A percentile compares a stretch with the other conserved stretches of the same genome.
These are phyloP conservation scores for Anaeromyces robustus DNA, from an alignment of 192 early-diverging fungal genomes.

Conservation along the genomic window DNA sequence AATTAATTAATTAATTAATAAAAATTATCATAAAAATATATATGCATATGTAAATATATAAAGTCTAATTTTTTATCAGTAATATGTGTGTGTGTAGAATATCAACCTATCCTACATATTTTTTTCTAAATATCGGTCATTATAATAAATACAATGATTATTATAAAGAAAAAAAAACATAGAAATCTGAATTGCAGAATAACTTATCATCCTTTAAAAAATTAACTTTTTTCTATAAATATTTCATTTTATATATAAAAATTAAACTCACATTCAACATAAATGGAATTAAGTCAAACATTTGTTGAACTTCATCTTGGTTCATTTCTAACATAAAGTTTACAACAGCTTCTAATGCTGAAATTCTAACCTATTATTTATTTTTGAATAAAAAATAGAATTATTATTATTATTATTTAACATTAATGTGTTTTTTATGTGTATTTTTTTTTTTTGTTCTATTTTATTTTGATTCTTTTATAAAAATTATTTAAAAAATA, in stretches of 20 bases:
- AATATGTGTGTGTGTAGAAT: no score
- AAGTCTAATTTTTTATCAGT: background rate
- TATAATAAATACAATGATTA: background rate
- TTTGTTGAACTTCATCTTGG: background rate
- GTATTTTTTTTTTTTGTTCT: no score
- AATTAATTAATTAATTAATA: background rate
- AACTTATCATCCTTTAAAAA: background rate
- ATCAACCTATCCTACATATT: background rate
- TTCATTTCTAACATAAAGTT: conserved; percentile 1
- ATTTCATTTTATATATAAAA: background rate
- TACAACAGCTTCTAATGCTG: conserved; percentile 21
- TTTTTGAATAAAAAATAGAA: no score
- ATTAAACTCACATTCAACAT: background rate
- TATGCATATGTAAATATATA: no score
- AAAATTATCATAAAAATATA: no score
- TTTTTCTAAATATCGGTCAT: no score
- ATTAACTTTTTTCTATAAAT: background rate
- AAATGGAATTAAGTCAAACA: background rate
- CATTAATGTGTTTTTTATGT: no score
- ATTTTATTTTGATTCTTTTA: no score
- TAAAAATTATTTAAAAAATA: no score
- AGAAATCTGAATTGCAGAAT: background rate
- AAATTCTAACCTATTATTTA: conserved; percentile 15
- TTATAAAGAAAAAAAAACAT: background rate
- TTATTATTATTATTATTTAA: no score